Evolutionary conservation across 2,329 filamentous ascomycete species (phyloP).

Genomic region (Colletotrichum navitas): DNA sequence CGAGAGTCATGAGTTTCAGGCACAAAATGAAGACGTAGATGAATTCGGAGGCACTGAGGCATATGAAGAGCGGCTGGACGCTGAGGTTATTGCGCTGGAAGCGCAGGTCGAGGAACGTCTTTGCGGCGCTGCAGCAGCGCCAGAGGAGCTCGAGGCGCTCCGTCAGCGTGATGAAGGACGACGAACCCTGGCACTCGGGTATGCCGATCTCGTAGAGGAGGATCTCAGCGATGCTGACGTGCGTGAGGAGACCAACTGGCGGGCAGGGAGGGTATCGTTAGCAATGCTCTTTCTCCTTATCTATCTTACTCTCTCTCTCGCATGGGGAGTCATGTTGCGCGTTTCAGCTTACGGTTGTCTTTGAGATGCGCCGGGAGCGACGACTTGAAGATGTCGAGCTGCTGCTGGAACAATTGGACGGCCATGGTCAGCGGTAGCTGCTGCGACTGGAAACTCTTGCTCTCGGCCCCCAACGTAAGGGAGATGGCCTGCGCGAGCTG

Average conservation of each 20-base stretch:
- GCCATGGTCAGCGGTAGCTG: constrained; percentile 57
- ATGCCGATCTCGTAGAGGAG: constrained; percentile 62
- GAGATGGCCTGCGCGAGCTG: constrained; percentile 62
- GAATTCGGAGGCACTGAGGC: constrained; percentile 61
- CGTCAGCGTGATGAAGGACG: constrained; percentile 50
- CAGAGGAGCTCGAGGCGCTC: constrained; percentile 62
- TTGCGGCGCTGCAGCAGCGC: constrained; percentile 57
- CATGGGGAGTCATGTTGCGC: too few species aligned
- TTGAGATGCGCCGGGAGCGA: constrained; percentile 53
- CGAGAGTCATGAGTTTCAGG: constrained; percentile 61
- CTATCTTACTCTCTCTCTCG: neutral
- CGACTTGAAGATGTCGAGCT: constrained; percentile 55
- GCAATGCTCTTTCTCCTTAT: neutral
- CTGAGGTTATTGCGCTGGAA: constrained; percentile 46
- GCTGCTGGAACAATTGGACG: constrained; percentile 59
- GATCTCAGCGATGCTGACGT: constrained; percentile 60
- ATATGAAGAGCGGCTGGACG: constrained; percentile 55
- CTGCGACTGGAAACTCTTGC: constrained; percentile 47
- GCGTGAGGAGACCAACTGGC: constrained; percentile 55
- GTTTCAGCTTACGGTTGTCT: constrained; percentile 50
- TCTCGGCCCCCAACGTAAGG: constrained; percentile 52
- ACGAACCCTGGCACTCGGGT: constrained; percentile 52
- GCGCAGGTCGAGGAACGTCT: constrained; percentile 56
- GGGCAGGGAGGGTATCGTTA: constrained; percentile 44
- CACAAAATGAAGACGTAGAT: constrained; percentile 60